Evolutionary conservation across 208 protist species (phyloP), one percentile per base, ranked within the genome.

Genomic region (Zelonia costaricensis): DNA sequence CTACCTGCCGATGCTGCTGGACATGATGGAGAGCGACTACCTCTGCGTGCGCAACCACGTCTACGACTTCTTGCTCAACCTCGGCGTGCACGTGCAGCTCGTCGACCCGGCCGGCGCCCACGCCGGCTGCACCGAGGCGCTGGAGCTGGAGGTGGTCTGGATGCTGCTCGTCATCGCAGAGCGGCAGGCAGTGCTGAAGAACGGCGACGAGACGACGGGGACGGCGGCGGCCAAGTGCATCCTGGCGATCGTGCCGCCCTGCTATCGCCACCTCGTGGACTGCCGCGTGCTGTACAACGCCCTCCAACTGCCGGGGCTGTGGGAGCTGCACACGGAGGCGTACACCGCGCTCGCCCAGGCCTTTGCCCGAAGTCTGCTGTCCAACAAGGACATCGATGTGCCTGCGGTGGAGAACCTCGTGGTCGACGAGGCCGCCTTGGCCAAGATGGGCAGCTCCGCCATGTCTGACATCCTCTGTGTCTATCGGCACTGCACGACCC

Each of bases 11-110:
- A 86, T 78, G 54, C 66, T 94, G 31, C 82, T 93, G 31, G 69
- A 77, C 31, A 81, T 85, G 77, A 92, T 93, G 86, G 68, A 79
- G 56, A 92, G 80, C 62, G 86, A 91, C 51, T 96, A 96, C 62
- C 63, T 92, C 28, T 96, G 82, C 61, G 86, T 96, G 58, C 80
- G 85, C 56, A 82, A 82, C 44, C 86, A 96, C 62, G 91, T 96
- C 36, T 96, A 94, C 69, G 87, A 94, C 69, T 83, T 96, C 48
- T 42, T 96, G 2, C 40, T 94, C 10, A 93, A 83, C 40, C 71
- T 96, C 10, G 84, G 81, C 27, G 68, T 86, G 46, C 91, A 96
- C 61, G 58, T 96, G 46, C 91, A 93, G 56, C 45, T 96, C n/a
- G 74, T 96, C 10, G 91, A 96, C 75, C 78, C 87, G 3, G 54